Percentiles rank a stretch among this genome's conserved stretches.
These are phyloP conservation scores for Silene coronaria DNA, from an alignment of 179 eudicot species.

Conservation along the genomic window DNA sequence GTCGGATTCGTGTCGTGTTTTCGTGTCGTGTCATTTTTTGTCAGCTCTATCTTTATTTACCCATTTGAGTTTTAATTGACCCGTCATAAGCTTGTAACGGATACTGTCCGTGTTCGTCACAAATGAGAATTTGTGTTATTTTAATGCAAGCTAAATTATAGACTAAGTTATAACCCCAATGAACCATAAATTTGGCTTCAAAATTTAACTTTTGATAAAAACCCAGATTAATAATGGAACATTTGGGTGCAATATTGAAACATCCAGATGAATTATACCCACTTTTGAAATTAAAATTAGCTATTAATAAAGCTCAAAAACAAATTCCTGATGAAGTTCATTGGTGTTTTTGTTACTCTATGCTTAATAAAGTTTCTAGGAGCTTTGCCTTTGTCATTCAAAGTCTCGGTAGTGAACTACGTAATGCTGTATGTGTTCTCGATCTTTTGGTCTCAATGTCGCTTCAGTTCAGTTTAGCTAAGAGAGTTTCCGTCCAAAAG, in stretches of 20 bases:
- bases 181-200: neutral
- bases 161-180: no score
- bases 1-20: no score
- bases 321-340: slow-evolving; percentile 83
- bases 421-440: slow-evolving; percentile 61
- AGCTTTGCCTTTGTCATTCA: slow-evolving; percentile 85
- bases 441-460: neutral
- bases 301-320: slow-evolving; percentile 59
- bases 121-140: no score
- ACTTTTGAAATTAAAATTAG: slow-evolving; percentile 72
- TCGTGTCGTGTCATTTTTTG: no score
- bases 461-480: no score
- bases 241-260: slow-evolving; percentile 55
- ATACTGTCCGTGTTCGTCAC: no score
- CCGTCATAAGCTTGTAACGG: no score
- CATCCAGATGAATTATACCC: slow-evolving; percentile 88
- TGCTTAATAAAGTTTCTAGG: slow-evolving; percentile 87
- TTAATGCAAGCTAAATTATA: no score
- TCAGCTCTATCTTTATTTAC: no score
- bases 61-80: no score
- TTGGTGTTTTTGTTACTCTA: slow-evolving; percentile 80
- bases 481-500: no score
- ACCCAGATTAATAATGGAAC: slow-evolving; percentile 45
- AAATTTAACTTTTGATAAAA: neutral
- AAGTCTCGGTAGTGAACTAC: slow-evolving; percentile 72